These are phyloP conservation scores for Decorospora gaudefroyi DNA, from an alignment of 2,329 filamentous ascomycete genomes.

Conservation along the genomic window DNA sequence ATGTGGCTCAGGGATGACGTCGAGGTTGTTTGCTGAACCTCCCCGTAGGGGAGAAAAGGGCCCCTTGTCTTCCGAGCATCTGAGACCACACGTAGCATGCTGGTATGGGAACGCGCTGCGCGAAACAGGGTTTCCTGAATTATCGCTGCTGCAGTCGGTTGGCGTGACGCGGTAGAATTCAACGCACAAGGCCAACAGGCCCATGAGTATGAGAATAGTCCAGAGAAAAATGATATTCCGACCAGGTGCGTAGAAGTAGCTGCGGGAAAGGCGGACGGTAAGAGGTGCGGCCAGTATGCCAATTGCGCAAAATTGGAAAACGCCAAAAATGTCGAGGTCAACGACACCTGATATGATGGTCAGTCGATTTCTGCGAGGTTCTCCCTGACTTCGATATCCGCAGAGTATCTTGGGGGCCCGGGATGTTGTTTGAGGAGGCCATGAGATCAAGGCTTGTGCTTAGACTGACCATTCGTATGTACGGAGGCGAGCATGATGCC, in stretches of 20 bases:
- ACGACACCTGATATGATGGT: slow-evolving; percentile 65
- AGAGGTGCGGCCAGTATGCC: slow-evolving; percentile 67
- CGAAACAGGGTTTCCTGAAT: slow-evolving; percentile 47
- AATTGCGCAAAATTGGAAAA: slow-evolving; percentile 69
- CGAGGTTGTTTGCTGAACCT: slow-evolving; percentile 63
- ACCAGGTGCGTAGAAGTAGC: slow-evolving; percentile 67
- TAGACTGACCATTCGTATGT: slow-evolving; percentile 64
- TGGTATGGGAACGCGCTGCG: slow-evolving; percentile 54
- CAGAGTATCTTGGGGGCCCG: slow-evolving; percentile 15
- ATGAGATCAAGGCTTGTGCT: too few species aligned
- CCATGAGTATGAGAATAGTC: slow-evolving; percentile 64
- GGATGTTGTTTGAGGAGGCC: slow-evolving; percentile 9
- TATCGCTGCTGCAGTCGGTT: slow-evolving; percentile 50
- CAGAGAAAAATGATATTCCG: slow-evolving; percentile 70
- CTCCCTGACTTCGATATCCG: too few species aligned
- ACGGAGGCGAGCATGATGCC: slow-evolving; percentile 63
- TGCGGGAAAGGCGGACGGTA: slow-evolving; percentile 64
- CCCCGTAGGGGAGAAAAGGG: slow-evolving; percentile 61
- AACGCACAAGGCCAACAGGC: slow-evolving; percentile 64
- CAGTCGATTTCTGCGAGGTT: too few species aligned
- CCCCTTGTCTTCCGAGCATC: slow-evolving; percentile 53
- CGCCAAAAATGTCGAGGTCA: slow-evolving; percentile 70
- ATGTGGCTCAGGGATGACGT: slow-evolving; percentile 63
- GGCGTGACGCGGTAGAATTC: slow-evolving; percentile 65
- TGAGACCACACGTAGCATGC: slow-evolving; percentile 52